Evolutionary conservation across 148 eudicot genomes (phyloP).

Genomic region (Spergularia marina): DNA sequence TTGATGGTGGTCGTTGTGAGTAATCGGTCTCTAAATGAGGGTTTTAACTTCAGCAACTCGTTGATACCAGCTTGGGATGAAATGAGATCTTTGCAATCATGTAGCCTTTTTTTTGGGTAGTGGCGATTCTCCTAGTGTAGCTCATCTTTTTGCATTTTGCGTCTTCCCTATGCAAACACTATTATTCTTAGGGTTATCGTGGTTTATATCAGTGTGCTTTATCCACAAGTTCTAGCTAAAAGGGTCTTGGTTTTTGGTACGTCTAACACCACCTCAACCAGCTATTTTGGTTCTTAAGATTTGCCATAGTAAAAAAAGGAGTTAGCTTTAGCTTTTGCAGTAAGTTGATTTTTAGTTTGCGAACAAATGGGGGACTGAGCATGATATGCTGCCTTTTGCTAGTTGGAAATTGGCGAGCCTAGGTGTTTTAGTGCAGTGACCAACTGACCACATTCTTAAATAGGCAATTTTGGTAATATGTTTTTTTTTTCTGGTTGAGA

Average conservation of each 20-base stretch:
- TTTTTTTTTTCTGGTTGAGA: too few species aligned
- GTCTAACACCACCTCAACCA: too few species aligned
- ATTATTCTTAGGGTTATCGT: too few species aligned
- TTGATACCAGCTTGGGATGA: background rate
- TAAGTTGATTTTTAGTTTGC: background rate
- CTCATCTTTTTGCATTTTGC: too few species aligned
- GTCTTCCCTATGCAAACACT: too few species aligned
- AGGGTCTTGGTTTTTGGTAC: background rate
- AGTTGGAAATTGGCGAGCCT: background rate
- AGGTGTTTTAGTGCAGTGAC: too few species aligned
- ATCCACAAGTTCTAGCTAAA: too few species aligned
- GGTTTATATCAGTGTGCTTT: too few species aligned
- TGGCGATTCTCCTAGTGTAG: too few species aligned
- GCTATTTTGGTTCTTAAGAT: background rate
- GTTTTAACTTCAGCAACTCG: constrained; percentile 8
- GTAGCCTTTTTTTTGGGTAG: too few species aligned
- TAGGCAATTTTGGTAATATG: too few species aligned
- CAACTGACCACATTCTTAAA: too few species aligned
- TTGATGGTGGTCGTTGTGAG: background rate
- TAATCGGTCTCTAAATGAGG: background rate
- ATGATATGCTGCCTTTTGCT: background rate
- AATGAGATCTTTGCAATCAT: background rate
- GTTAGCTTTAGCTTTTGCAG: background rate
- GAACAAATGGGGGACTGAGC: background rate
- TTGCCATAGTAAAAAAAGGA: background rate